Percentiles rank a stretch among this genome's conserved stretches.
phyloP scores from a whole-genome alignment of 1,284 basidiomycete genomes.

The Papiliotrema nemorosa region DNA sequence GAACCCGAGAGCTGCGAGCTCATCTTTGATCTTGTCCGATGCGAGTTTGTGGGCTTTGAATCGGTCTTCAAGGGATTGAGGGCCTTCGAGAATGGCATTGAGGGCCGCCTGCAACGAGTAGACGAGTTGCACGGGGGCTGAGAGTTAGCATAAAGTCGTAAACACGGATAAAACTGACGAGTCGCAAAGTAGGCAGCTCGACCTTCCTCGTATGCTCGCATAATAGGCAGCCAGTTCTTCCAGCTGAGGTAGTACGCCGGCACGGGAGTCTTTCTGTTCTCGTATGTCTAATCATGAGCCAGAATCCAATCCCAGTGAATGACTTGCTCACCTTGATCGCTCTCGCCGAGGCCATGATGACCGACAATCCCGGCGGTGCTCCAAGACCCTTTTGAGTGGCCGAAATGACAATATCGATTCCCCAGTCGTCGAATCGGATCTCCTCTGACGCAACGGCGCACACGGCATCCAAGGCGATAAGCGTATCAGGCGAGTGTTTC shows the following conservation, averaged over 20 bases:
- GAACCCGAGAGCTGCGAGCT: conserved; percentile 67
- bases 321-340: conserved; percentile 64
- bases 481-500: conserved; percentile 76
- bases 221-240: conserved; percentile 92
- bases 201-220: conserved; percentile 69
- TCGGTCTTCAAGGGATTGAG: conserved; percentile 70
- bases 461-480: conserved; percentile 87
- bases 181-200: conserved; percentile 82
- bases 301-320: neutral
- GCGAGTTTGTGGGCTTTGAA: conserved; percentile 73
- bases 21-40: conserved; percentile 69
- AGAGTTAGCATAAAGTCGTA: neutral
- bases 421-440: conserved; percentile 92
- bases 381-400: conserved; percentile 96
- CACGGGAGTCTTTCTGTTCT: conserved; percentile 66
- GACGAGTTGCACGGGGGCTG: conserved; percentile 79
- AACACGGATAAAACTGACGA: conserved; percentile 49
- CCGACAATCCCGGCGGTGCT: conserved; percentile 87
- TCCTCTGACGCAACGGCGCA: conserved; percentile 96
- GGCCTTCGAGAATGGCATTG: conserved; percentile 61
- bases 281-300: conserved; percentile 56
- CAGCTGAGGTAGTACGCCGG: conserved; percentile 84
- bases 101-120: conserved; percentile 84
- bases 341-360: conserved; percentile 74
- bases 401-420: conserved; percentile 80